Percentiles rank a stretch among this genome's conserved stretches.
Conservation (phyloP, 768 basidiomycete species). For the Calocybe gangraenosa region DNA sequence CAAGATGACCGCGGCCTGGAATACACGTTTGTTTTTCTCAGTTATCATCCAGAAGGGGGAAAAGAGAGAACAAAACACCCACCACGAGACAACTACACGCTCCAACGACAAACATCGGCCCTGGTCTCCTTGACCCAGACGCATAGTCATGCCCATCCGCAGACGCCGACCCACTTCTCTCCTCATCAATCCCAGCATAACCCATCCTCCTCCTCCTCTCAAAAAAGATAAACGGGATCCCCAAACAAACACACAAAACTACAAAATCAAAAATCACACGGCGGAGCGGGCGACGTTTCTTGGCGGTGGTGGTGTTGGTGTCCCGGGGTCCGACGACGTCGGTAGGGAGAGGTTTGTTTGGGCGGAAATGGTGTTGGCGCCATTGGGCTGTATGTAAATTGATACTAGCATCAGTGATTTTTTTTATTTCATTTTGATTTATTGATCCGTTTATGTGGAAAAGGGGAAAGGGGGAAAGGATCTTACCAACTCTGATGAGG, state of each 20-base stretch:
- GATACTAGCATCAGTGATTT: background rate
- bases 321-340: constrained; percentile 34
- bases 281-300: constrained; percentile 32
- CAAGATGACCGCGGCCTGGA: constrained; percentile 72
- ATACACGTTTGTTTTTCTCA: no score
- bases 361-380: constrained; percentile 68
- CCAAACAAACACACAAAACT: constrained; percentile 63
- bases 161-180: no score
- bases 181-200: constrained; percentile 52
- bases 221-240: constrained; percentile 75
- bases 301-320: constrained; percentile 24
- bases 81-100: constrained; percentile 65
- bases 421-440: constrained; percentile 2
- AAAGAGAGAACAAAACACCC: constrained; percentile 24
- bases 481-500: constrained; percentile 63
- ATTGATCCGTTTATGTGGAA: background rate
- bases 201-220: constrained; percentile 47
- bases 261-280: constrained; percentile 55
- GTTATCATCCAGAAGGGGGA: constrained; percentile 12
- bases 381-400: constrained; percentile 59
- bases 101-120: constrained; percentile 59
- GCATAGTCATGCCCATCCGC: no score
- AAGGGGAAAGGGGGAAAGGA: constrained; percentile 19
- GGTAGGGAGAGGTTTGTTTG: constrained; percentile 59
- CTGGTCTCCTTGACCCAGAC: constrained; percentile 41